Evolutionary conservation across 257 asterid species (phyloP).

Genomic region (Fraxinus pennsylvanica): DNA sequence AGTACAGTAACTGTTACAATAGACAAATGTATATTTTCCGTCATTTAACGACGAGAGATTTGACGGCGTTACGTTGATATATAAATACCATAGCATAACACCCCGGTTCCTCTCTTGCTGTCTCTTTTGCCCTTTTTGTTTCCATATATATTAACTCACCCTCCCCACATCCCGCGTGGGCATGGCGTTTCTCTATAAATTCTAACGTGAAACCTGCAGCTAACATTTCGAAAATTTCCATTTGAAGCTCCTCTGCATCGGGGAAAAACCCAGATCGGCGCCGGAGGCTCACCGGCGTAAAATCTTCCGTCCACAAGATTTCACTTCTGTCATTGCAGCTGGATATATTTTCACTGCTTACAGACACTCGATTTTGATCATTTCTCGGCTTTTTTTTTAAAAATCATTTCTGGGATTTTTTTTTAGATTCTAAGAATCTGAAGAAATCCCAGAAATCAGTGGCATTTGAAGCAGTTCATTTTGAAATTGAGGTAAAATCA

Average conservation of each 20-base stretch:
- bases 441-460: slow-evolving; percentile 18
- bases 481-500: slow-evolving; percentile 29
- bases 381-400: neutral
- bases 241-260: slow-evolving; percentile 8
- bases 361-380: slow-evolving; percentile 19
- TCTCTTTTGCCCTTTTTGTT: slow-evolving; percentile 39
- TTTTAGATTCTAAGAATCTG: slow-evolving; percentile 16
- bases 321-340: neutral
- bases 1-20: no score
- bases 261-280: slow-evolving; percentile 14
- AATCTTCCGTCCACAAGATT: slow-evolving; percentile 3
- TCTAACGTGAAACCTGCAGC: slow-evolving; percentile 35
- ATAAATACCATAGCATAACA: slow-evolving; percentile 46
- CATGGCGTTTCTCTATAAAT: slow-evolving; percentile 5
- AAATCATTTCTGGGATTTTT: slow-evolving; percentile 2
- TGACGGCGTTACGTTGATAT: slow-evolving; percentile 60
- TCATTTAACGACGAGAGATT: slow-evolving; percentile 49
- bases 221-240: slow-evolving; percentile 28
- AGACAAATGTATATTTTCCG: slow-evolving; percentile 37
- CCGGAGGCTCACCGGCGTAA: slow-evolving; percentile 34
- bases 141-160: slow-evolving; percentile 26
- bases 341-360: slow-evolving; percentile 4
- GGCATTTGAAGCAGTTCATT: slow-evolving; percentile 7
- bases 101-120: slow-evolving; percentile 42
- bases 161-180: neutral